Base-by-base conservation (phyloP, 2,329 filamentous ascomycete genomes). In the Drechslerella coelobrocha region DNA sequence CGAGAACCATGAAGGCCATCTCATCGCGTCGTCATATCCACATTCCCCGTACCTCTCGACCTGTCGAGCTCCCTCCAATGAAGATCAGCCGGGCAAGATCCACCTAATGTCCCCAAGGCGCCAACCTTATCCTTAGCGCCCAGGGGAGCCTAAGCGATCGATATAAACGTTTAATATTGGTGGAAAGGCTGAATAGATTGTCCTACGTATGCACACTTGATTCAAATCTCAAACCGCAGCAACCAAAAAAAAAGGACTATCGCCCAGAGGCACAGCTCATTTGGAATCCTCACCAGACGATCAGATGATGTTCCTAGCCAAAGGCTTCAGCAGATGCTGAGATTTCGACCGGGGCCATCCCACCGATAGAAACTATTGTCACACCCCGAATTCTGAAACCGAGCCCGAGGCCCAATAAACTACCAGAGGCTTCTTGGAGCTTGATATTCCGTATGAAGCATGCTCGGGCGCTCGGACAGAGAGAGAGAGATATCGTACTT, bases 111-210 rank as follows among this genome's bases (percentile, higher is more conserved):
- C 41, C 37, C 41, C 41, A 54, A 60, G 51, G 52, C 51, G 61
- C 27, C 43, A 34, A 61, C 65, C 47, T 68, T 69, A 61, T 61
- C 51, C 47, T 62, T 69, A 62, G 65, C 65, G 57, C 65, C 63
- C 45, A 61, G 21, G 45, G 39, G 26, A 29, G 26, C 31, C 50
- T 37, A 50, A 69, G 52, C 52, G 56, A 61, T 45, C 34, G 43
- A 34, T 45, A 48, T 43, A 43, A 52, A 47, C 43, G 19, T 12
- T 21, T n/a, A 45, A 45, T 45, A 61, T 62, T 62, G 65, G 56
- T 47, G 12, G 37, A 47, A 69, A 56, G 19, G 5, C 10, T 24
- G 8, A 19, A n/a, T n/a, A 23, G 19, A 14, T 27, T n/a, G 57
- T 50, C 54, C 43, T 41, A 31, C 50, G 19, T 51, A 37, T 12